Conservation (phyloP, 1,284 basidiomycete genomes). For the Ustilago bromivora region DNA sequence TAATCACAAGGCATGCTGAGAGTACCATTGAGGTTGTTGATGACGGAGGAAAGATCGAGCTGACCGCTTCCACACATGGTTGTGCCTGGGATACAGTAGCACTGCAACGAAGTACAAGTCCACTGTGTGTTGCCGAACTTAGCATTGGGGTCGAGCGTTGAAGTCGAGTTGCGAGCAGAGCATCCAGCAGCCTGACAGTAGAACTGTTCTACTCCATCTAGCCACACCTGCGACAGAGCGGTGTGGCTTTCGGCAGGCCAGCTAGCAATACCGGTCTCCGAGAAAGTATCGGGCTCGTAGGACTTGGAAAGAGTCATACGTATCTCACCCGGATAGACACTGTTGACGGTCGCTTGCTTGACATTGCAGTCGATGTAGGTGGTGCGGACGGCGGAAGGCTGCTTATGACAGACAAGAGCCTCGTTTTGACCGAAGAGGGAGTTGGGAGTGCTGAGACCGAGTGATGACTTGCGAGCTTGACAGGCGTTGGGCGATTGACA, state of each 20-base stretch:
- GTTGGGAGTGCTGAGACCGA: slow-evolving; percentile 23
- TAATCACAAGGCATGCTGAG: slow-evolving; percentile 62
- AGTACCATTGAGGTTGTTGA: slow-evolving; percentile 54
- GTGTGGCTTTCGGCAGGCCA: slow-evolving; percentile 51
- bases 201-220: slow-evolving; percentile 60
- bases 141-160: slow-evolving; percentile 25
- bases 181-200: slow-evolving; percentile 61
- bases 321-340: slow-evolving; percentile 54
- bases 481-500: slow-evolving; percentile 50
- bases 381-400: slow-evolving; percentile 53
- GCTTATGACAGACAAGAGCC: slow-evolving; percentile 53
- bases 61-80: slow-evolving; percentile 48
- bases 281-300: slow-evolving; percentile 37
- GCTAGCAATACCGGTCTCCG: slow-evolving; percentile 43
- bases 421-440: slow-evolving; percentile 39
- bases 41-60: slow-evolving; percentile 49
- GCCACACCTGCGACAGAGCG: slow-evolving; percentile 55
- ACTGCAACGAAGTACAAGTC: slow-evolving; percentile 53
- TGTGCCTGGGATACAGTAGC: slow-evolving; percentile 58
- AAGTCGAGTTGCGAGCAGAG: slow-evolving; percentile 43
- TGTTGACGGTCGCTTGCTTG: slow-evolving; percentile 47
- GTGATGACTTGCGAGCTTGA: slow-evolving; percentile 34
- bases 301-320: slow-evolving; percentile 57
- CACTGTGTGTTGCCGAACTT: slow-evolving; percentile 43
- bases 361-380: slow-evolving; percentile 53